Conservation (phyloP, 345 rosid genomes). For the Noccaea bulbosa region DNA sequence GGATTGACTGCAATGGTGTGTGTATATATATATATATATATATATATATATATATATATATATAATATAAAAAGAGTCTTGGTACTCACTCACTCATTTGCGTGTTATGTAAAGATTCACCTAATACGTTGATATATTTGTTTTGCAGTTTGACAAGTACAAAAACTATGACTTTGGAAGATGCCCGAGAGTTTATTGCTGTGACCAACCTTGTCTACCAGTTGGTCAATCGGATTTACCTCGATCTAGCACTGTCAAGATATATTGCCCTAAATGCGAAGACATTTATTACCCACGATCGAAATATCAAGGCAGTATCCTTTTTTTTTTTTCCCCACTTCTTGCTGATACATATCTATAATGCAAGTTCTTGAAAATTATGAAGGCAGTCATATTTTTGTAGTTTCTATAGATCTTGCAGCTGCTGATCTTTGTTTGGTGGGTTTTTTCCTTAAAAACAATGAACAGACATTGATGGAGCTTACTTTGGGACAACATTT, state of each 20-base stretch:
- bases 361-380: slow-evolving; percentile 7
- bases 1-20: slow-evolving; percentile 88
- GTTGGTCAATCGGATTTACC: slow-evolving; percentile 90
- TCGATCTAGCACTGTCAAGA: slow-evolving; percentile 87
- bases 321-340: slow-evolving; percentile 34
- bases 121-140: slow-evolving; percentile 36
- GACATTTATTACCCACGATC: slow-evolving; percentile 93
- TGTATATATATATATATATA: slow-evolving; percentile 9
- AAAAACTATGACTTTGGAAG: slow-evolving; percentile 96
- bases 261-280: slow-evolving; percentile 88
- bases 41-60: too few relatives aligned
- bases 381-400: not conserved
- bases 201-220: slow-evolving; percentile 95
- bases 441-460: slow-evolving; percentile 53
- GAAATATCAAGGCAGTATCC: slow-evolving; percentile 99
- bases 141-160: slow-evolving; percentile 85
- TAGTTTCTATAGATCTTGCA: slow-evolving; percentile 10
- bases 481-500: slow-evolving; percentile 89
- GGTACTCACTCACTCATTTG: not conserved
- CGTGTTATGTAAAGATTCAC: not conserved
- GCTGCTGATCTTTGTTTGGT: not conserved
- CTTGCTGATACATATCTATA: slow-evolving; percentile 1
- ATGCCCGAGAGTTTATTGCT: slow-evolving; percentile 96
- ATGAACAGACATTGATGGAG: slow-evolving; percentile 86
- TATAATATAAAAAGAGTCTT: slow-evolving; percentile 40